Conservation (phyloP, 2,329 filamentous ascomycete species). For the Dothidotthia symphoricarpi region DNA sequence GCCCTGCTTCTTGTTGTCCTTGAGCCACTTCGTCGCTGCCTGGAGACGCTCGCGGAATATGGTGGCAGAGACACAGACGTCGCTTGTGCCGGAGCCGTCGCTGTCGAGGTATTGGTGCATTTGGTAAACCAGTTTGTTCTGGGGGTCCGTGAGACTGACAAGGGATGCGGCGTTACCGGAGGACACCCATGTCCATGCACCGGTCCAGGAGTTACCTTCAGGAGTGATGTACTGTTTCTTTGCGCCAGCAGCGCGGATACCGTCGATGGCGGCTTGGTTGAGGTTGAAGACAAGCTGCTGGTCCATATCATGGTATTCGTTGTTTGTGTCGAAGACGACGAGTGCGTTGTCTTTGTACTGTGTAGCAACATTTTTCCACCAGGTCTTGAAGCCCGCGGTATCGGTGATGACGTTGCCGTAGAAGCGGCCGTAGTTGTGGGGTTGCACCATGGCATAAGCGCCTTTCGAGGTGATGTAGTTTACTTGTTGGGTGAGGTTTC, state of each 20-base stretch:
- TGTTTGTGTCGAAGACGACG: constrained; percentile 51
- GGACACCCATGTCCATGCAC: constrained; percentile 52
- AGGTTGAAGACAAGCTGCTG: constrained; percentile 46
- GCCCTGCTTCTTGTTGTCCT: constrained; percentile 53
- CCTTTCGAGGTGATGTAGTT: constrained; percentile 51
- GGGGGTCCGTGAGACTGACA: constrained; percentile 51
- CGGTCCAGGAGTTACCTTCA: constrained; percentile 54
- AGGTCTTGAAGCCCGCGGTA: constrained; percentile 43
- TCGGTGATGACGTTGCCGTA: constrained; percentile 48
- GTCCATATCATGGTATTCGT: constrained; percentile 49
- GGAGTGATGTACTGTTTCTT: constrained; percentile 59
- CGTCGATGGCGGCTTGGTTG: constrained; percentile 50
- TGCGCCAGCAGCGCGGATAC: constrained; percentile 47
- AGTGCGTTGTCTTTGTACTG: constrained; percentile 43
- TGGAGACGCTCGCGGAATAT: constrained; percentile 54
- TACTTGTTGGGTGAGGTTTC: constrained; percentile 45
- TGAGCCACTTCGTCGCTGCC: constrained; percentile 55
- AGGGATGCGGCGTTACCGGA: constrained; percentile 48
- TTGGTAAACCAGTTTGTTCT: constrained; percentile 58
- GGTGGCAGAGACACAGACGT: constrained; percentile 53
- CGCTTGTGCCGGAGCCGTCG: constrained; percentile 54
- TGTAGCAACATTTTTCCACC: constrained; percentile 45
- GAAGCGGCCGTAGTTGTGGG: constrained; percentile 55
- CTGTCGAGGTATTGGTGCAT: constrained; percentile 64
- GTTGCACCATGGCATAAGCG: constrained; percentile 50